A percentile compares a stretch with the other conserved stretches of the same genome.
phyloP scores from a whole-genome alignment of 805 yeast species.

The Zygotorulaspora danielsina region DNA sequence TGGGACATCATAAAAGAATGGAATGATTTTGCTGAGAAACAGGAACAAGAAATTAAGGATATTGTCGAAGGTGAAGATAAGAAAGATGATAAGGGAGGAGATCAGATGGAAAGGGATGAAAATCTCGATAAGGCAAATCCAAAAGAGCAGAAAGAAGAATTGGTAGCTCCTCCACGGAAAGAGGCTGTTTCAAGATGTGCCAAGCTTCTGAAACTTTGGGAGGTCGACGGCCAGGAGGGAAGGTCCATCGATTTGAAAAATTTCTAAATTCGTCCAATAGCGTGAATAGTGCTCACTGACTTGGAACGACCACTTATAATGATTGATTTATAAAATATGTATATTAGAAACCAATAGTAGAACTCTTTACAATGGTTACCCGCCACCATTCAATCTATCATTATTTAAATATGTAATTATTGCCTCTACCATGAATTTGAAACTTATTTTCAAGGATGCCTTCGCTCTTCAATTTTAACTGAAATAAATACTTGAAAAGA shows the following conservation, averaged over 20 bases:
- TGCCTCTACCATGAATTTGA: too few relatives aligned
- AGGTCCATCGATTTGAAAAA: slow-evolving; percentile 14
- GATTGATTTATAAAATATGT: too few relatives aligned
- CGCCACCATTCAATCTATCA: too few relatives aligned
- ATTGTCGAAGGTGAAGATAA: slow-evolving; percentile 21
- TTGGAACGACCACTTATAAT: too few relatives aligned
- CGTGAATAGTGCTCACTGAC: too few relatives aligned
- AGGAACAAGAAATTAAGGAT: slow-evolving; percentile 24
- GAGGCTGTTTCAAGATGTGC: slow-evolving; percentile 24
- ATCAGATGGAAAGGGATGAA: slow-evolving; percentile 1
- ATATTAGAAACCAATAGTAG: too few relatives aligned
- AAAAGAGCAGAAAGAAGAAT: slow-evolving; percentile 9
- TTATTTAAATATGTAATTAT: too few relatives aligned
- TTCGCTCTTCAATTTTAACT: too few relatives aligned
- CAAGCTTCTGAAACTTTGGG: slow-evolving; percentile 19
- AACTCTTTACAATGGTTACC: too few relatives aligned
- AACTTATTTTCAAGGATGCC: too few relatives aligned
- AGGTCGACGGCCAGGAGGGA: slow-evolving; percentile 4
- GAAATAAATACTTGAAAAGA: too few relatives aligned
- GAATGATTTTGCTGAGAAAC: slow-evolving; percentile 26
- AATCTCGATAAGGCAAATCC: slow-evolving; percentile 10
- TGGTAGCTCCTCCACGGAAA: slow-evolving; percentile 24
- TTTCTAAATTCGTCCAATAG: slow-evolving; percentile 3
- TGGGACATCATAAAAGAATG: slow-evolving; percentile 20
- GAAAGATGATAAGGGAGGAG: slow-evolving; percentile 7